Conservation (phyloP, 768 basidiomycete species). For the Auricularia auricula-judae region DNA sequence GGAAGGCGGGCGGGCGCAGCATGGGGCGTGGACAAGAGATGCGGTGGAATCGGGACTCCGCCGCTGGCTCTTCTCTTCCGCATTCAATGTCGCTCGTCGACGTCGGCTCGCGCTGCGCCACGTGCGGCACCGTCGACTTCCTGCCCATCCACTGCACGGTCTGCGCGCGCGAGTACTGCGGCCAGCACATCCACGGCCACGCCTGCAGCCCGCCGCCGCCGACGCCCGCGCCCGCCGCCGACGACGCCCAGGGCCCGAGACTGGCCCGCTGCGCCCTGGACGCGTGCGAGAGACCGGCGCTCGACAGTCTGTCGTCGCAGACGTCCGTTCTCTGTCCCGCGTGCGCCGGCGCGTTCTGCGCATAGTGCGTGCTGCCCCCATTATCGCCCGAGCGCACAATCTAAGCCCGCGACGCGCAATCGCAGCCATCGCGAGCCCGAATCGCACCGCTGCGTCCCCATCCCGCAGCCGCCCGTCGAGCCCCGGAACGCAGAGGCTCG, state of each 20-base stretch:
- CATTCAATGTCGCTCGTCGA: neutral
- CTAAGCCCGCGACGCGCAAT: neutral
- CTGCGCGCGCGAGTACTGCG: conserved; percentile 53
- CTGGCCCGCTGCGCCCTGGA: conserved; percentile 39
- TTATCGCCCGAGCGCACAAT: neutral
- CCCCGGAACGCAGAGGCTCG: conserved; percentile 38
- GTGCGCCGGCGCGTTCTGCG: conserved; percentile 54
- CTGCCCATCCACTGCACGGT: conserved; percentile 56
- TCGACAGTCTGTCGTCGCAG: conserved; percentile 29
- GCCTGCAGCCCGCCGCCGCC: conserved; percentile 29
- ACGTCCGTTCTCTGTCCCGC: conserved; percentile 33
- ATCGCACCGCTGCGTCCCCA: conserved; percentile 42
- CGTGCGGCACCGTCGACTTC: conserved; percentile 60
- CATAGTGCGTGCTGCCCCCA: conserved; percentile 31
- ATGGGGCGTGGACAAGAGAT: neutral
- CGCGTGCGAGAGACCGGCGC: conserved; percentile 44
- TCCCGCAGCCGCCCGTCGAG: conserved; percentile 9
- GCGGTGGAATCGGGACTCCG: neutral
- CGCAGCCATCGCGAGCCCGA: conserved; percentile 56
- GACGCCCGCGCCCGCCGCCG: neutral
- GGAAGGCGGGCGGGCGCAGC: neutral
- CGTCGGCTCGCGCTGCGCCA: conserved; percentile 55
- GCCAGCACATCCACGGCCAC: conserved; percentile 55
- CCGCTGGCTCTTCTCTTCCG: neutral
- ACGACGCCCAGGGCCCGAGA: conserved; percentile 13